Evolutionary conservation across 345 rosid genomes (phyloP).

Genomic region (Populus pruinosa): DNA sequence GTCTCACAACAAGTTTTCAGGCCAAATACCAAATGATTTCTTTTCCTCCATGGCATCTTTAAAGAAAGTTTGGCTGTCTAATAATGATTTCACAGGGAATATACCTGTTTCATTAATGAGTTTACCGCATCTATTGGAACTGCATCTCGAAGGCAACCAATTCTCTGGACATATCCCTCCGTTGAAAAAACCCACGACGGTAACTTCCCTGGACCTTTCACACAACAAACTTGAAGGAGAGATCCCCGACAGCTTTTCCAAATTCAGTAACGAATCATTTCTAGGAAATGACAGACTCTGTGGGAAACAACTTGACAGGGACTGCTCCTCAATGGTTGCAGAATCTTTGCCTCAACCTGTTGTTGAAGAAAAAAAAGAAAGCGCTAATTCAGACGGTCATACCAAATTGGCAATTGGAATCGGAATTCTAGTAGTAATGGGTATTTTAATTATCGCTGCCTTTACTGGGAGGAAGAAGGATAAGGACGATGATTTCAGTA

Average conservation of each 20-base stretch:
- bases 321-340: conserved; percentile 24
- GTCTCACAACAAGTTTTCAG: conserved; percentile 16
- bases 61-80: conserved; percentile 28
- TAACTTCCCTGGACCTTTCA: conserved; percentile 46
- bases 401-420: conserved; percentile 4
- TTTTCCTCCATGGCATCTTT: conserved; percentile 27
- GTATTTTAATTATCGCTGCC: neutral
- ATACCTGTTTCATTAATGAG: conserved; percentile 23
- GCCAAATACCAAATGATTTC: conserved; percentile 16
- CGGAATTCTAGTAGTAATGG: neutral
- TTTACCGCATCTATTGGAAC: conserved; percentile 47
- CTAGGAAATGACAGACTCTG: conserved; percentile 45
- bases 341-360: neutral
- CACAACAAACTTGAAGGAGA: conserved; percentile 58
- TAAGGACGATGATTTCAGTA: conserved; percentile 38
- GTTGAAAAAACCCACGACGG: conserved; percentile 5
- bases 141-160: conserved; percentile 60
- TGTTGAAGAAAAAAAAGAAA: neutral
- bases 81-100: conserved; percentile 20
- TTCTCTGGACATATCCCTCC: conserved; percentile 65
- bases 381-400: neutral
- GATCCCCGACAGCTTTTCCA: conserved; percentile 40
- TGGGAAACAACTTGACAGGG: conserved; percentile 38
- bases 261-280: conserved; percentile 31
- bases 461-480: conserved; percentile 8